Evolutionary conservation across 2,329 filamentous ascomycete species (phyloP), one percentile per base, ranked within the genome.

Genomic region (Catunica adiposa): DNA sequence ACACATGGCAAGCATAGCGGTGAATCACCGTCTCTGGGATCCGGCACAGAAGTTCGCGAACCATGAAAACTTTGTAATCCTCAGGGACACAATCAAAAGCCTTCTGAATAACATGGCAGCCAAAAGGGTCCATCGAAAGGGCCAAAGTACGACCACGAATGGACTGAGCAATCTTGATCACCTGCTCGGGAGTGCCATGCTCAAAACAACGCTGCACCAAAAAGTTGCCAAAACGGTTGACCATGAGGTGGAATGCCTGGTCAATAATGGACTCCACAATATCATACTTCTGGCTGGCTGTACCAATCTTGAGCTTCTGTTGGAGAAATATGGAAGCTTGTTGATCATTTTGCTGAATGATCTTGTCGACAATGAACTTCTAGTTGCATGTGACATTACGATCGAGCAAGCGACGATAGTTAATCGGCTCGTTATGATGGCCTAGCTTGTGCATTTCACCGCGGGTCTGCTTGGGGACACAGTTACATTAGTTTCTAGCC

Each of bases 351-450:
- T 89, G 96, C 78, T 88, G 94, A 62, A 98, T 89, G 66, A 98
- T 98, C 75, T 97, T 97, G 73, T 98, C 90, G 56, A 98, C 92
- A 63, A 98, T 96, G 67, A 95, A 96, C 71, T 92, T 94, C 92
- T 90, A 98, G 72, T 98, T 94, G 71, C 90, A 97, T 64, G 86
- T 94, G 69, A 94, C 88, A 66, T 90, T 95, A 65, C 89, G 89
- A 65, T 98, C 92, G 50, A 97, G 80, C 40, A 98, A 78, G 56
- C 89, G 89, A 59, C 92, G 89, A 65, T 97, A 98, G 69, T 98
- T 97, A 63, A 97, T 78, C 9, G 90, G 92, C 69, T 98, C 92
- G 5, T 86, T 85, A 2, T 47, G n/a, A n/a, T n/a, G 37, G 44
- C 23, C 38, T n/a, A 58, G 29, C 38, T 58, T 51, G 46, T 51